Conservation (phyloP, 2,329 filamentous ascomycete species). For the Biscogniauxia sp. region DNA sequence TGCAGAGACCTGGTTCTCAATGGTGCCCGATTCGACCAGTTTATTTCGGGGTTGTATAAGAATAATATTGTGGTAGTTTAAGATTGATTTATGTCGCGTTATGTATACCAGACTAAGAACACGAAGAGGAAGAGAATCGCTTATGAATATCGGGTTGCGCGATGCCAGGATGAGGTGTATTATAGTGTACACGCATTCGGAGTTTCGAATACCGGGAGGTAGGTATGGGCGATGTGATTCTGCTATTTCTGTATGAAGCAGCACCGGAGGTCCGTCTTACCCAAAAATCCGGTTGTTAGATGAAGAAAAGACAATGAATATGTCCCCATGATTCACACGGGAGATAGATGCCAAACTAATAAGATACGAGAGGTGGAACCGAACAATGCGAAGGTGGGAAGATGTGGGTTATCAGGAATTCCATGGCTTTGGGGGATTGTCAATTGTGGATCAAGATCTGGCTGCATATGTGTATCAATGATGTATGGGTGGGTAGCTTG, state of each 20-base stretch:
- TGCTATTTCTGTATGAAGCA: neutral
- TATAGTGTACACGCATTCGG: neutral
- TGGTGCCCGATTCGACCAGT: no score
- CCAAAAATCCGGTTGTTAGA: neutral
- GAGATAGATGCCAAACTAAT: neutral
- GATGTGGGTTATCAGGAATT: slow-evolving; percentile 12
- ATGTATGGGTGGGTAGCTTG: neutral
- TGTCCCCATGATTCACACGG: neutral
- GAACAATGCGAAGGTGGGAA: slow-evolving; percentile 14
- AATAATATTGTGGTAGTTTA: neutral
- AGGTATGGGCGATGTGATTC: no score
- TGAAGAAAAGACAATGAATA: neutral
- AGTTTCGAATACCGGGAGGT: no score
- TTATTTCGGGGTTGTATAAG: neutral
- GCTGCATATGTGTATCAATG: neutral
- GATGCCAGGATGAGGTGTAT: neutral
- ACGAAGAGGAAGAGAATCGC: neutral
- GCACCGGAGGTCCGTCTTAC: neutral
- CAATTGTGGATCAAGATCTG: slow-evolving; percentile 8
- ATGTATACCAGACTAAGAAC: neutral
- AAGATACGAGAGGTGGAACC: slow-evolving; percentile 1
- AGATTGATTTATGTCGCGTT: neutral
- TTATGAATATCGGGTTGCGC: neutral
- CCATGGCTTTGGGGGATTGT: slow-evolving; percentile 12
- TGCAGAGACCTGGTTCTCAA: neutral